Base-by-base conservation (phyloP, 495 filamentous ascomycete genomes). In the Penicillium odoratum region DNA sequence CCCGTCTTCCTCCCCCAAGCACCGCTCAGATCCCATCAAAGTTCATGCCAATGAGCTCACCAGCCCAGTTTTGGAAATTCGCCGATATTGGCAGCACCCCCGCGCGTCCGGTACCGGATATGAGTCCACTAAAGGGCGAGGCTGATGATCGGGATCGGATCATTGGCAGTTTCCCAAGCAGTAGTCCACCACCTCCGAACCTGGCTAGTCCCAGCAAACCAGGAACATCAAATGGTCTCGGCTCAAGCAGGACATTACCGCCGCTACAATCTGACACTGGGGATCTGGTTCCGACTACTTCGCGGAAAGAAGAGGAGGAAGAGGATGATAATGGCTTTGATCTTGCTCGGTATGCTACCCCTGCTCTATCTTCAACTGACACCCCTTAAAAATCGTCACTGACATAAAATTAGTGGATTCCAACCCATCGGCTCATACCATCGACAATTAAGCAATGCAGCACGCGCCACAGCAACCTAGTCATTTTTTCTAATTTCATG, bases 41-140 rank as follows among this genome's bases (percentile, higher is more conserved):
- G 68, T 94, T 93, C 74, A 92, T 97, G 85, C 90, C 92, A 16
- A 92, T 93, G 67, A 93, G 89, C 68, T 95, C 90, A 21, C 94
- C 94, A 0, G 94, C 95, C n/a, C 92, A 93, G 18, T 98, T 97
- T 75, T 98, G 93, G 93, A 95, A 91, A 66, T 94, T 88, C 66
- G 85, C 74, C 33, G 70, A 76, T 58, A 74, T 76, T 82, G 85
- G 87, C 10, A 92, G 85, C 72, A 97, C 92, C 1, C 92, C 93
- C 38, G 84, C 88, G 3, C 83, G 84, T 56, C 79, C 84, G 1
- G 75, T 79, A 31, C 72, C 79, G 9, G 85, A 88, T 43, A 76
- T 83, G 71, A 88, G 82, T 62, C 84, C 86, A 6, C 50, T 83
- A n/a, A 84, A 82, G 67, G 73, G 77, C 8, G 73, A 78, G 44